Evolutionary conservation across 495 filamentous ascomycete species (phyloP), one percentile per base, ranked within the genome.

Genomic region (Neurospora sublineolata): DNA sequence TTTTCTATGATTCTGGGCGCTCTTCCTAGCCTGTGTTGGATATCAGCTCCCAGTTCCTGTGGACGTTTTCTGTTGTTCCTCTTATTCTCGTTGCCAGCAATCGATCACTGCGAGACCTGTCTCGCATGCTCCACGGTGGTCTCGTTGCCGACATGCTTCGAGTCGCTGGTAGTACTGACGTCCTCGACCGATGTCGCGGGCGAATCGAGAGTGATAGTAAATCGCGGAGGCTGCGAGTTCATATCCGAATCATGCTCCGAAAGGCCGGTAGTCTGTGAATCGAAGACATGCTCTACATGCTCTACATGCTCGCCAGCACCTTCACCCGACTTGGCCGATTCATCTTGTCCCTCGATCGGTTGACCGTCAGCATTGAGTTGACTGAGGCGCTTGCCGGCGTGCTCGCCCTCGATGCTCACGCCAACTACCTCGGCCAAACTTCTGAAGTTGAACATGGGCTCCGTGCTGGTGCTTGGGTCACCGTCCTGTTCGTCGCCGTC

Each of bases 381-480:
- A 68, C 77, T 80, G 41, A 77, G 71, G 4, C 75, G 73, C 39
- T 75, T 71, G 1, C 77, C 79, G 11, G 79, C 79, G 39, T 81
- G 69, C 67, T 80, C 78, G 10, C 79, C 80, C 20, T 86, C 83
- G n/a, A 85, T 75, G 5, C 79, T 81, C 11, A 85, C 82, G 18
- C 90, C 92, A 70, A 97, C 93, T 76, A 97, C 91, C 72, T 91
- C 92, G 4, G 92, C 92, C 36, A 97, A 83, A 74, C 93, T 97
- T 70, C 92, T 84, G 76, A 97, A 97, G 79, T 96, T 97, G 82
- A 97, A 94, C 88, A 97, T 88, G 3, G 92, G 88, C 75, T 97
- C 94, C 0, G 83, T 79, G 67, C 87, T 86, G 2, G 86, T 81
- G 73, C 83, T 86, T 9, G 85, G 86, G 69, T 83, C 82, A 27